Evolutionary conservation across 2,329 filamentous ascomycete genomes (phyloP).

Genomic region (Claviceps capensis): DNA sequence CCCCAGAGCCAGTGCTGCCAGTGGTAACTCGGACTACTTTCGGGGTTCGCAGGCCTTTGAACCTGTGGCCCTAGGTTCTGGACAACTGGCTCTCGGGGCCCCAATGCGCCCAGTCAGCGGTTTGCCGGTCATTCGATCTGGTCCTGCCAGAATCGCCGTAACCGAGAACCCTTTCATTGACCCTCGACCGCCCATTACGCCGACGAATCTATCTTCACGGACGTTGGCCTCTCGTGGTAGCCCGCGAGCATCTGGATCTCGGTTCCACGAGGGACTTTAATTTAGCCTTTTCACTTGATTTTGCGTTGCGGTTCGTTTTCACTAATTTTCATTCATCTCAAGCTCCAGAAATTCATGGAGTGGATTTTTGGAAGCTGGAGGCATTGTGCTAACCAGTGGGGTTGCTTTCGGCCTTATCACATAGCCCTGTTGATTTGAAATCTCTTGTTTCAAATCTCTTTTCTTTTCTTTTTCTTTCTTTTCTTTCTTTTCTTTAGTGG

Average conservation of each 20-base stretch:
- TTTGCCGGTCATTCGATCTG: constrained; percentile 46
- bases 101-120: constrained; percentile 49
- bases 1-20: constrained; percentile 29
- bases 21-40: constrained; percentile 37
- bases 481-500: no score
- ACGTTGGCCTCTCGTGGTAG: constrained; percentile 22
- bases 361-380: not conserved
- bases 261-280: constrained; percentile 29
- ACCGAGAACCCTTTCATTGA: constrained; percentile 36
- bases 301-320: not conserved
- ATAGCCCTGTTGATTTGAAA: not conserved
- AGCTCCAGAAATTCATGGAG: not conserved
- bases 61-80: constrained; percentile 18
- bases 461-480: not conserved
- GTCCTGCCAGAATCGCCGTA: constrained; percentile 50
- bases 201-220: constrained; percentile 17
- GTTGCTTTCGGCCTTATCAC: not conserved
- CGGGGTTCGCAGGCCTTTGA: constrained; percentile 37
- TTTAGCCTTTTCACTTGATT: not conserved
- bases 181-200: constrained; percentile 14
- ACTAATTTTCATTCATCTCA: not conserved
- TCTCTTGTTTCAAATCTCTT: not conserved
- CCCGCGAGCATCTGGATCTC: constrained; percentile 22
- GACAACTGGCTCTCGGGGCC: constrained; percentile 37
- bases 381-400: not conserved